Conservation (phyloP, 768 basidiomycete species). For the Mycena galopus region DNA sequence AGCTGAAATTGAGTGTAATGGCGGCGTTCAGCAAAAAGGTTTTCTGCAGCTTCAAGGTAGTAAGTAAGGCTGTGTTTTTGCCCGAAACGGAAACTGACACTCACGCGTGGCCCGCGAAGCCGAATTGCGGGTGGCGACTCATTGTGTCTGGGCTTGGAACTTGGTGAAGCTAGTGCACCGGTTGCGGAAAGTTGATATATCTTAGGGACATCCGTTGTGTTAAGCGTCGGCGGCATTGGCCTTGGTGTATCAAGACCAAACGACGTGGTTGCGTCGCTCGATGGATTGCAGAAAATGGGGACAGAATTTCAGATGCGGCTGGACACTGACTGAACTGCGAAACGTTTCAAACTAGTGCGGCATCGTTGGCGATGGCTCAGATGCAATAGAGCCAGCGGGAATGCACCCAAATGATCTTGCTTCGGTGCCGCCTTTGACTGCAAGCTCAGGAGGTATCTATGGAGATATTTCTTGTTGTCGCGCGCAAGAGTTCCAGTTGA, state of each 20-base stretch:
- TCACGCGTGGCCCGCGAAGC: not conserved
- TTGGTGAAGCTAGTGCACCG: too few species aligned
- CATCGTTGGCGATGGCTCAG: not conserved
- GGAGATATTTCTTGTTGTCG: too few species aligned
- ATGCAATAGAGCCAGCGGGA: not conserved
- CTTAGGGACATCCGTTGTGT: not conserved
- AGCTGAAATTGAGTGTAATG: not conserved
- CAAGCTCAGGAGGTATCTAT: too few species aligned
- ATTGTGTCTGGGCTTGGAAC: too few species aligned
- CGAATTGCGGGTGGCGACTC: not conserved
- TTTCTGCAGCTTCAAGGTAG: not conserved
- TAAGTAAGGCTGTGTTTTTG: not conserved
- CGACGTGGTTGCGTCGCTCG: not conserved
- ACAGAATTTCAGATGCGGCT: not conserved
- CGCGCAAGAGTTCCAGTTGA: too few species aligned
- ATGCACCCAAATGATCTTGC: not conserved
- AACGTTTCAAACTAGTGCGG: not conserved
- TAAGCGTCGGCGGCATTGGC: not conserved
- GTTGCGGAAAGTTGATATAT: not conserved
- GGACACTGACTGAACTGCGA: not conserved
- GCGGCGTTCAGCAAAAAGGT: not conserved
- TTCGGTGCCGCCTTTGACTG: too few species aligned
- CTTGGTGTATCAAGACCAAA: not conserved
- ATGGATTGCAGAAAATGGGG: not conserved
- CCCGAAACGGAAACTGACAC: not conserved